Conservation (phyloP, 1,284 basidiomycete species). For the Austroboletus olivaceoglutinosus region DNA sequence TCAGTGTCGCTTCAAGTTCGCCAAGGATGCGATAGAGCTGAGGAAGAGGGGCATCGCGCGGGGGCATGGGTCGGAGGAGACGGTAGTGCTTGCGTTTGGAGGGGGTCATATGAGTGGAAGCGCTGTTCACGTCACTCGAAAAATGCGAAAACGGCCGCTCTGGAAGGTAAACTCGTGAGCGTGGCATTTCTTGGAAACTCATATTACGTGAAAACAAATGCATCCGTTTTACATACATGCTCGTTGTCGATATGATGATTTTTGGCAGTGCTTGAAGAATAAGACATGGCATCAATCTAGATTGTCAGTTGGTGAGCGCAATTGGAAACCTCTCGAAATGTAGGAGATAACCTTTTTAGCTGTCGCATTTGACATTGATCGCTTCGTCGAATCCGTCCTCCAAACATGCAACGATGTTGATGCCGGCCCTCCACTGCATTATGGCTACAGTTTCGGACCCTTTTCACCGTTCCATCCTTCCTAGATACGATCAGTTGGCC, state of each 20-base stretch:
- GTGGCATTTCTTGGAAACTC: constrained; percentile 13
- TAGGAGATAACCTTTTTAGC: constrained; percentile 30
- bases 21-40: constrained; percentile 81
- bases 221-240: constrained; percentile 12
- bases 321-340: constrained; percentile 20
- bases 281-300: not conserved
- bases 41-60: constrained; percentile 68
- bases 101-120: constrained; percentile 65
- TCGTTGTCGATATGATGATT: constrained; percentile 15
- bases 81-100: constrained; percentile 83
- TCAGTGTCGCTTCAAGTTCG: constrained; percentile 85
- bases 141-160: constrained; percentile 75
- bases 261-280: not conserved
- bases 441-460: constrained; percentile 12
- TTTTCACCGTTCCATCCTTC: constrained; percentile 13
- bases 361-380: constrained; percentile 23
- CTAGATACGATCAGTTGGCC: constrained; percentile 40
- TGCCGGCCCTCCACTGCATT: not conserved
- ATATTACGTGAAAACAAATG: constrained; percentile 31
- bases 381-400: constrained; percentile 18
- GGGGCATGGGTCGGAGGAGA: constrained; percentile 69
- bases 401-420: constrained; percentile 10
- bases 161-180: constrained; percentile 78
- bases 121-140: constrained; percentile 81
- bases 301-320: constrained; percentile 3